Conservation (phyloP, 2,329 filamentous ascomycete species). For the Ascocoryne sarcoides region DNA sequence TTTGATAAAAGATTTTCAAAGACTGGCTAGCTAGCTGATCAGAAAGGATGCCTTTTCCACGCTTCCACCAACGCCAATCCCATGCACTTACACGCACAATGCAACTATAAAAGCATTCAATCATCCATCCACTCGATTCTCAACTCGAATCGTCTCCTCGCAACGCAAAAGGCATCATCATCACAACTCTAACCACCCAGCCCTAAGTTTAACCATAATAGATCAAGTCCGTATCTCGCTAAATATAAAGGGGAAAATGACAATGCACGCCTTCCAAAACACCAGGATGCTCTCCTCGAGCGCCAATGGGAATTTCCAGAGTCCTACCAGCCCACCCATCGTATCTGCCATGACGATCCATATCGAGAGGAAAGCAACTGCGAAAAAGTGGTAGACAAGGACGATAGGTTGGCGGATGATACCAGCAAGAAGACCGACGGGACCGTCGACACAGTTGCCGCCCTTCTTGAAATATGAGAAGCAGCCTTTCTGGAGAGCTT, state of each 20-base stretch:
- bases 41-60: too few relatives aligned
- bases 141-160: too few relatives aligned
- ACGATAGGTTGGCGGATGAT: slow-evolving; percentile 69
- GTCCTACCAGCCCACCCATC: slow-evolving; percentile 39
- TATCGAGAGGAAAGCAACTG: slow-evolving; percentile 80
- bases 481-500: slow-evolving; percentile 78
- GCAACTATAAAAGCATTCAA: too few relatives aligned
- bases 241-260: slow-evolving; percentile 76
- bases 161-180: too few relatives aligned
- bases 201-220: not conserved
- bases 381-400: slow-evolving; percentile 89
- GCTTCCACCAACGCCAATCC: too few relatives aligned
- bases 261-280: slow-evolving; percentile 70
- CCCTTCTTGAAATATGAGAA: slow-evolving; percentile 82
- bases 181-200: not conserved
- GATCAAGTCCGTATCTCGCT: slow-evolving; percentile 45
- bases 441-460: slow-evolving; percentile 64
- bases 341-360: slow-evolving; percentile 46
- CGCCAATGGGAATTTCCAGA: slow-evolving; percentile 55
- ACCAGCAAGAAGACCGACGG: slow-evolving; percentile 72
- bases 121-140: too few relatives aligned
- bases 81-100: too few relatives aligned
- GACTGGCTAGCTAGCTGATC: too few relatives aligned
- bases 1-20: too few relatives aligned
- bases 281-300: slow-evolving; percentile 59